Conservation (phyloP, 2,329 filamentous ascomycete genomes). For the Trichoderma koningii region DNA sequence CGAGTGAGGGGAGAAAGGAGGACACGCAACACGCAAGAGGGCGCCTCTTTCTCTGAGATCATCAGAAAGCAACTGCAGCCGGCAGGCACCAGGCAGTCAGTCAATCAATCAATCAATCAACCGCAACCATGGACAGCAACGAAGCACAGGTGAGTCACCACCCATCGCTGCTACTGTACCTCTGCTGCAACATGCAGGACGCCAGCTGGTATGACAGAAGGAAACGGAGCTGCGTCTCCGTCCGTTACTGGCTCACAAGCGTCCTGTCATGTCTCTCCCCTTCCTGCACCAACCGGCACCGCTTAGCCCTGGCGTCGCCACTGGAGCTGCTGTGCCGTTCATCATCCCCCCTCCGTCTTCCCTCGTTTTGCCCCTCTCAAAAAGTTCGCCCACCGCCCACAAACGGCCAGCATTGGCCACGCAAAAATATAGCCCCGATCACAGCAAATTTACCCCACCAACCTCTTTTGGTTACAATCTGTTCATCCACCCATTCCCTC, state of each 20-base stretch:
- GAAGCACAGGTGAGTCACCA: conserved; percentile 28
- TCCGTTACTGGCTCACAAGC: no score
- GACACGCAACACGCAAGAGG: background rate
- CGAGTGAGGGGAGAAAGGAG: background rate
- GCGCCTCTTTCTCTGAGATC: background rate
- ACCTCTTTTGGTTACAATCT: conserved; percentile 2
- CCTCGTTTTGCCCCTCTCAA: conserved; percentile 23
- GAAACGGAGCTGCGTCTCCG: conserved; percentile 8
- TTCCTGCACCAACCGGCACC: conserved; percentile 6
- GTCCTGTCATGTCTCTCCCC: background rate
- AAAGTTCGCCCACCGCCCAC: conserved; percentile 5
- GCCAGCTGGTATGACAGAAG: background rate
- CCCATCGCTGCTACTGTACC: background rate
- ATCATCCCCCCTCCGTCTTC: background rate
- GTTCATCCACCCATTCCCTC: conserved; percentile 21
- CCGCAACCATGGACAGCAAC: conserved; percentile 32
- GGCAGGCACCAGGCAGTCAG: no score
- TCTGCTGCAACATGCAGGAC: background rate
- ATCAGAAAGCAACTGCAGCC: background rate
- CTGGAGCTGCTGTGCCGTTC: conserved; percentile 3
- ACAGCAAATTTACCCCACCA: conserved; percentile 27
- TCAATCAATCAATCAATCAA: background rate
- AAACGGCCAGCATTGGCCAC: conserved; percentile 17
- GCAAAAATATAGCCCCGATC: conserved; percentile 22
- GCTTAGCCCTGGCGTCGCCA: conserved; percentile 18